These are phyloP conservation scores for Conidiobolus incongruus DNA, from an alignment of 371 early-diverging fungal species.

Conservation along the genomic window DNA sequence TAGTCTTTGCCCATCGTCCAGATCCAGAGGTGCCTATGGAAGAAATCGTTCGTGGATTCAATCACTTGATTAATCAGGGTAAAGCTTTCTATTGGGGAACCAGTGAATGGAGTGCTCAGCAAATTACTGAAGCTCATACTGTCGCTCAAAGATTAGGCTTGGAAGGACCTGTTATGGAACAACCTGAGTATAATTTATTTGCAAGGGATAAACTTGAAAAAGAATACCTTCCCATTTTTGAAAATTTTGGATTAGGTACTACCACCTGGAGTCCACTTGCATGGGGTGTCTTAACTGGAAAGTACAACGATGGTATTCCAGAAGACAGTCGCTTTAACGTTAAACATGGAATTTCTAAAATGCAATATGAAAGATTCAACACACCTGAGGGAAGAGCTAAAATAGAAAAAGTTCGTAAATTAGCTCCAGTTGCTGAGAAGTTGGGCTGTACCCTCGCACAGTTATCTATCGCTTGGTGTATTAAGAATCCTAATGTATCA, in stretches of 20 bases:
- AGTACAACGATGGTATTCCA: slow-evolving; percentile 54
- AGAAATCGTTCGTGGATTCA: slow-evolving; percentile 70
- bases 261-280: slow-evolving; percentile 69
- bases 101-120: slow-evolving; percentile 63
- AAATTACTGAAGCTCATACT: slow-evolving; percentile 54
- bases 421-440: no score
- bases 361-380: slow-evolving; percentile 27
- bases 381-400: slow-evolving; percentile 34
- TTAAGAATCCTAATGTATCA: slow-evolving; percentile 24
- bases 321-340: slow-evolving; percentile 35
- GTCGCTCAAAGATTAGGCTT: slow-evolving; percentile 43
- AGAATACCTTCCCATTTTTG: no score
- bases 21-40: slow-evolving; percentile 49
- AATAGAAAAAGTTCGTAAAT: slow-evolving; percentile 17
- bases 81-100: slow-evolving; percentile 66
- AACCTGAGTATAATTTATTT: no score
- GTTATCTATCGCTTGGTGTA: slow-evolving; percentile 62
- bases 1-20: slow-evolving; percentile 66
- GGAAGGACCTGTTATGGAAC: no score
- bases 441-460: no score
- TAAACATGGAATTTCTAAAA: slow-evolving; percentile 33
- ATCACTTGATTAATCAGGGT: slow-evolving; percentile 59
- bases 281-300: slow-evolving; percentile 48
- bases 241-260: slow-evolving; percentile 52
- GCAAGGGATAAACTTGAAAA: no score